These are phyloP conservation scores for Dactylellina drechsleri DNA, from an alignment of 2,329 filamentous ascomycete genomes.

Conservation along the genomic window DNA sequence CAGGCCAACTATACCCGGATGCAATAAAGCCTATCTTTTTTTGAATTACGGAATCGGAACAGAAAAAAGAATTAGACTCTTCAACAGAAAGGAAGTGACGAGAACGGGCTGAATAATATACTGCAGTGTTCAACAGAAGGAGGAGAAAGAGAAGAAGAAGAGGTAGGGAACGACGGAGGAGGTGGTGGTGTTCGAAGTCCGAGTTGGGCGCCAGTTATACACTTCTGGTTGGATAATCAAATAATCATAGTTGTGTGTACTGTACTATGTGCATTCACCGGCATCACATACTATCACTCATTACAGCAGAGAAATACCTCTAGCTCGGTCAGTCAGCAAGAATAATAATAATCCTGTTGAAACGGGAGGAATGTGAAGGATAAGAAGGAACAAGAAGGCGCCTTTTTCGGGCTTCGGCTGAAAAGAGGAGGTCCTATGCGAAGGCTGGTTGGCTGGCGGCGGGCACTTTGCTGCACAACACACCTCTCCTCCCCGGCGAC, in stretches of 20 bases:
- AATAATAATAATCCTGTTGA: too few species aligned
- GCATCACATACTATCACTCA: too few species aligned
- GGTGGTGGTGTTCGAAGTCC: background rate
- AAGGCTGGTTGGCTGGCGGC: constrained; percentile 26
- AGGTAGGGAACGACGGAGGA: background rate
- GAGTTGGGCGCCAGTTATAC: constrained; percentile 33
- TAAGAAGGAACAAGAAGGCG: constrained; percentile 3
- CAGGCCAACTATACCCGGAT: background rate
- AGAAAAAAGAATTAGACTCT: background rate
- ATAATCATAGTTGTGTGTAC: too few species aligned
- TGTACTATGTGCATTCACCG: too few species aligned
- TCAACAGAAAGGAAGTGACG: too few species aligned
- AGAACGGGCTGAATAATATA: too few species aligned
- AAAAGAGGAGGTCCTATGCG: constrained; percentile 42
- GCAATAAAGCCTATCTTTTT: background rate
- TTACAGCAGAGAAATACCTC: too few species aligned
- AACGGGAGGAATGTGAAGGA: background rate
- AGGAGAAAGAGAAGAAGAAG: background rate
- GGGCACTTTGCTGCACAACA: constrained; percentile 36
- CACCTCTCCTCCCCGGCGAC: background rate
- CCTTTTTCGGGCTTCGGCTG: constrained; percentile 1
- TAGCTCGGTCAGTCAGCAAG: too few species aligned
- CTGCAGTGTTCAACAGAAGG: background rate
- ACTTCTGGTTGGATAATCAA: constrained; percentile 15
- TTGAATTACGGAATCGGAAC: background rate